phyloP scores from a whole-genome alignment of 768 basidiomycete genomes.

The Panaeolus cyanescens region DNA sequence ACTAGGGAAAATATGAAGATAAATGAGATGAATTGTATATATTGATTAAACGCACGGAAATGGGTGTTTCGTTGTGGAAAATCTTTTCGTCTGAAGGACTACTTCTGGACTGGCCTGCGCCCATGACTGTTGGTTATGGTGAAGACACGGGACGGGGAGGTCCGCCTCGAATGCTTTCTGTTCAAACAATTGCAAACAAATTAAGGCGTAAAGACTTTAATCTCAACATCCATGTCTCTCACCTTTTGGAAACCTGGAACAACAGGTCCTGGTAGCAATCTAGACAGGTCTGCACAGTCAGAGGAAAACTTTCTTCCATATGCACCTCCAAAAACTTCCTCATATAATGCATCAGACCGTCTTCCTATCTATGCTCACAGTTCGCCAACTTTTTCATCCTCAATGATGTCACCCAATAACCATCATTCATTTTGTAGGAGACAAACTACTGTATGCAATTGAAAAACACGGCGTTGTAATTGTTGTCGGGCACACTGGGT shows the following conservation, averaged over 20 bases:
- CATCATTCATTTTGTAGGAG: conserved; percentile 43
- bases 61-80: conserved; percentile 52
- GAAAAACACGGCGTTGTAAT: conserved; percentile 86
- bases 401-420: background rate
- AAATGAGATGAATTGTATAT: background rate
- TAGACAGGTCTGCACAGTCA: conserved; percentile 80
- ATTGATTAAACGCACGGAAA: conserved; percentile 42
- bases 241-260: conserved; percentile 94
- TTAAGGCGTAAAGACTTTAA: background rate
- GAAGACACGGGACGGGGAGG: conserved; percentile 2
- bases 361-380: conserved; percentile 93
- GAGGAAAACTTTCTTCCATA: conserved; percentile 76
- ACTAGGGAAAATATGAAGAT: conserved; percentile 41
- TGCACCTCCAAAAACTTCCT: conserved; percentile 55
- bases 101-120: conserved; percentile 66
- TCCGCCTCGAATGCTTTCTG: background rate
- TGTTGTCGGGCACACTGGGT: conserved; percentile 94
- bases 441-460: conserved; percentile 79
- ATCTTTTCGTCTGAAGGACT: conserved; percentile 56
- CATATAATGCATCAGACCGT: conserved; percentile 76
- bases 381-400: conserved; percentile 31
- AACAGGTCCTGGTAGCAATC: conserved; percentile 77
- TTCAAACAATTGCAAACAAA: conserved; percentile 2
- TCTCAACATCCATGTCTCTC: conserved; percentile 44
- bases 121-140: conserved; percentile 44